A percentile compares a stretch with the other conserved stretches of the same genome.
These are phyloP conservation scores for Stropharia rugosoannulata DNA, from an alignment of 768 basidiomycete species.

Conservation along the genomic window DNA sequence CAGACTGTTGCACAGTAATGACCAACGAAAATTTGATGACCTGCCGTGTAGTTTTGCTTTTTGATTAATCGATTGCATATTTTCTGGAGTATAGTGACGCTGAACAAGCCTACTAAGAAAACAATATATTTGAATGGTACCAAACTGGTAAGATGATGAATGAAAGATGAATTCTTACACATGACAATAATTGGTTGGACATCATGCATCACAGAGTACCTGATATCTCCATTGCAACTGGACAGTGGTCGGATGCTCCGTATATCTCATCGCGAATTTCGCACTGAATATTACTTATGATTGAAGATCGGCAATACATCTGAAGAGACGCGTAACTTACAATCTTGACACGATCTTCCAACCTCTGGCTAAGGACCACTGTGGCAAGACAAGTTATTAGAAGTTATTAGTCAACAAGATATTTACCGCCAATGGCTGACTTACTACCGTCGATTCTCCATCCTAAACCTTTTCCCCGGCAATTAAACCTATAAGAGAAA, in stretches of 20 bases:
- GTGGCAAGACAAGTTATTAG: constrained; percentile 6
- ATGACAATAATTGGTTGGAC: background rate
- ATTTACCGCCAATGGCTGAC: constrained; percentile 11
- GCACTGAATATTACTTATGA: constrained; percentile 40
- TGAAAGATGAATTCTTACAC: too few relatives aligned
- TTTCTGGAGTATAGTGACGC: too few relatives aligned
- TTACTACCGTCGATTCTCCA: constrained; percentile 89
- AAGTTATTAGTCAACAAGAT: background rate
- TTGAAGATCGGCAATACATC: background rate
- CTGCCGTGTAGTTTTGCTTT: too few relatives aligned
- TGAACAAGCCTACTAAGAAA: too few relatives aligned
- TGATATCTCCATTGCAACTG: constrained; percentile 74
- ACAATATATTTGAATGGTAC: too few relatives aligned
- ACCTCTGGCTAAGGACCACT: constrained; percentile 78
- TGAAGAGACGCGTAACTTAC: constrained; percentile 22
- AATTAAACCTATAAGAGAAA: constrained; percentile 82
- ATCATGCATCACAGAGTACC: constrained; percentile 33
- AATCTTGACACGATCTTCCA: constrained; percentile 62
- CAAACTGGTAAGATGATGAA: too few relatives aligned
- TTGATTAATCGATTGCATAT: too few relatives aligned
- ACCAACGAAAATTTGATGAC: too few relatives aligned
- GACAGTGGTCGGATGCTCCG: constrained; percentile 81
- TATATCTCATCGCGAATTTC: constrained; percentile 86
- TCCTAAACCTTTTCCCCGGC: constrained; percentile 75
- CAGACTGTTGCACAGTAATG: too few relatives aligned